phyloP scores from a whole-genome alignment of 2,329 filamentous ascomycete species.

The Lanzia echinophila region DNA sequence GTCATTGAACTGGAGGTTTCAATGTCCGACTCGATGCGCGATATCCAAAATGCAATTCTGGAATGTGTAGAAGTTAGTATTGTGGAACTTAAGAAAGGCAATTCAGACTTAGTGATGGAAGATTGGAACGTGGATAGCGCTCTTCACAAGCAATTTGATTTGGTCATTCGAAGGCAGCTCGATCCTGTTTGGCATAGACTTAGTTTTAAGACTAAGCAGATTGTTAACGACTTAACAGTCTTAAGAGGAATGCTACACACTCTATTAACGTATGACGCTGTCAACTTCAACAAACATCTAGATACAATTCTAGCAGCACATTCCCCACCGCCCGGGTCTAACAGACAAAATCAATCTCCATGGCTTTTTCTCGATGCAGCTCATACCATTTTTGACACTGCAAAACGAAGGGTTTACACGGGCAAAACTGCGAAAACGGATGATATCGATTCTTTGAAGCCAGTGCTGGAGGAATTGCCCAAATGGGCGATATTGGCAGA shows the following conservation, averaged over 20 bases:
- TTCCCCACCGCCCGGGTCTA: constrained; percentile 80
- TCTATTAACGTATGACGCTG: constrained; percentile 79
- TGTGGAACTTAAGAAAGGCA: constrained; percentile 85
- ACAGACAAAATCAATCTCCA: constrained; percentile 80
- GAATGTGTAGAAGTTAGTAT: constrained; percentile 96
- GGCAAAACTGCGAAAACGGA: constrained; percentile 43
- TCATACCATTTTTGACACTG: constrained; percentile 87
- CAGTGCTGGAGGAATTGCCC: constrained; percentile 86
- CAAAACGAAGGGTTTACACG: constrained; percentile 80
- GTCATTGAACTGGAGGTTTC: constrained; percentile 94
- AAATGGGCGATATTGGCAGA: constrained; percentile 92
- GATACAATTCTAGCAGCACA: constrained; percentile 92
- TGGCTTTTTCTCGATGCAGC: constrained; percentile 96
- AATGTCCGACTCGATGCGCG: constrained; percentile 90
- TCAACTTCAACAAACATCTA: constrained; percentile 85
- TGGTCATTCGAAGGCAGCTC: constrained; percentile 78
- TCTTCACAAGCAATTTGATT: constrained; percentile 85
- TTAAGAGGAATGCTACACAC: constrained; percentile 76
- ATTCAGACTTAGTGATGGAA: constrained; percentile 86
- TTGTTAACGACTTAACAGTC: constrained; percentile 81
- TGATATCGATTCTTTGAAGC: constrained; percentile 46
- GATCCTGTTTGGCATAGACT: constrained; percentile 97
- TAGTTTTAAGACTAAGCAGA: constrained; percentile 90
- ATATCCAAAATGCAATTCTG: constrained; percentile 89
- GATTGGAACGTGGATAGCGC: constrained; percentile 96